Evolutionary conservation across 352 stramenopile genomes (phyloP), one percentile per base, ranked within the genome.

Genomic region (Pythium diclinum): DNA sequence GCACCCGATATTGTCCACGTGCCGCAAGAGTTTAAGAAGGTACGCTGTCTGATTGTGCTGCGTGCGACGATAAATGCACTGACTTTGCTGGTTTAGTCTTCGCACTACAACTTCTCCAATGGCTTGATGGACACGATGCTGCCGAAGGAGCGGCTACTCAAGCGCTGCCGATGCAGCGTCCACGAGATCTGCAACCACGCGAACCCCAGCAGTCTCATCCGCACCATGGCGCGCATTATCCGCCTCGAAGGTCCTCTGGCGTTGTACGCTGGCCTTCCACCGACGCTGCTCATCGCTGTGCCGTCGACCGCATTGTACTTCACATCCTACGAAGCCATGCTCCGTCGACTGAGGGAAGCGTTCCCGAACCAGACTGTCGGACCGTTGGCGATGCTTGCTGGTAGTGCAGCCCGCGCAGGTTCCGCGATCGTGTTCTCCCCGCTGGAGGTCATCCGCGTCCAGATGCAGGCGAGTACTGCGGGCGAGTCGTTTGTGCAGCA

Each of bases 271-370:
- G 93, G 93, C 3, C 68, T 98, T 9, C 67, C 76, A 9, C 92
- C 95, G 7, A 98, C 92, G 7, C 64, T 99, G 17, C 61, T 97
- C 30, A 97, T 97, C 67, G 89, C 89, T 1, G 78, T 98, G 13
- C 94, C 96, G 0, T 97, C 93, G 42, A 98, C 93, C 0, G 90
- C 95, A 7, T 69, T 98, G 34, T 98, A 98, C 69, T 98, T 98
- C 67, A 90, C 91, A 5, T 86, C 82, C 2, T 99, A 99, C 64
- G 96, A 98, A 57, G 61, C 87, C 55, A 61, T 96, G 10, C 63
- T 84, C 16, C 63, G 71, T 16, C 53, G 61, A 25, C 62, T 81
- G 11, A 81, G 76, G 55, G 59, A 62, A 9, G 13, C 66, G 6
- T 80, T 81, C 53, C 82, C 81, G 3, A 59, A 74, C 11, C 68